Evolutionary conservation across 2,329 filamentous ascomycete genomes (phyloP).

Genomic region (Ophiostoma himal-ulmi): DNA sequence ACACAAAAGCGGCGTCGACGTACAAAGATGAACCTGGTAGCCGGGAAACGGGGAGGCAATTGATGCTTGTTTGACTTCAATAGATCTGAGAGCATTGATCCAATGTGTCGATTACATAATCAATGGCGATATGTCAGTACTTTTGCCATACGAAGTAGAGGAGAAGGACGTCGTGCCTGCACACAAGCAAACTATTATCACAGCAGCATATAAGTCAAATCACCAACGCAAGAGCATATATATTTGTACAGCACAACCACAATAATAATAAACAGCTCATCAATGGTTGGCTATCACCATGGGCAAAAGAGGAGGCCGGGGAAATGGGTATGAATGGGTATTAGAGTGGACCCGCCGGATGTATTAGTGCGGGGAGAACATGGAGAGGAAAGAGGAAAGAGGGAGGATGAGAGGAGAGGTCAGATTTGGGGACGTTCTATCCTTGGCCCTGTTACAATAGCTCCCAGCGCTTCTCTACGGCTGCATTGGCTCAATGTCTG

Average conservation of each 20-base stretch:
- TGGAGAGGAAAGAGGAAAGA: constrained; percentile 10
- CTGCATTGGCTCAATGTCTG: neutral
- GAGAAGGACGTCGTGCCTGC: neutral
- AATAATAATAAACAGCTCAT: neutral
- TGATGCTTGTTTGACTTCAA: neutral
- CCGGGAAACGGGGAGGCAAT: neutral
- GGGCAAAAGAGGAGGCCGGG: constrained; percentile 20
- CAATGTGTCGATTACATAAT: neutral
- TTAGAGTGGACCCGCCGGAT: constrained; percentile 17
- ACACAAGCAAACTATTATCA: neutral
- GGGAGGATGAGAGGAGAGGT: neutral
- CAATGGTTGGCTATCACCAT: neutral
- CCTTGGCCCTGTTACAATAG: neutral
- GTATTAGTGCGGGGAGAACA: neutral
- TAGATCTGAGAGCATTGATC: neutral
- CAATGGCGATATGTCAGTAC: neutral
- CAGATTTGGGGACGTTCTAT: constrained; percentile 2
- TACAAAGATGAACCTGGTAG: neutral
- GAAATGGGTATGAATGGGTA: constrained; percentile 20
- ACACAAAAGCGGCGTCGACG: neutral
- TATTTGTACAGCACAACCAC: neutral
- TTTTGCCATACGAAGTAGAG: too few relatives aligned
- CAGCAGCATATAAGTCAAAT: neutral
- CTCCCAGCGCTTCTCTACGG: neutral
- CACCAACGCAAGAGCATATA: too few relatives aligned